phyloP scores from a whole-genome alignment of 2,329 filamentous ascomycete species.

The Pseudofabraea citricarpa region DNA sequence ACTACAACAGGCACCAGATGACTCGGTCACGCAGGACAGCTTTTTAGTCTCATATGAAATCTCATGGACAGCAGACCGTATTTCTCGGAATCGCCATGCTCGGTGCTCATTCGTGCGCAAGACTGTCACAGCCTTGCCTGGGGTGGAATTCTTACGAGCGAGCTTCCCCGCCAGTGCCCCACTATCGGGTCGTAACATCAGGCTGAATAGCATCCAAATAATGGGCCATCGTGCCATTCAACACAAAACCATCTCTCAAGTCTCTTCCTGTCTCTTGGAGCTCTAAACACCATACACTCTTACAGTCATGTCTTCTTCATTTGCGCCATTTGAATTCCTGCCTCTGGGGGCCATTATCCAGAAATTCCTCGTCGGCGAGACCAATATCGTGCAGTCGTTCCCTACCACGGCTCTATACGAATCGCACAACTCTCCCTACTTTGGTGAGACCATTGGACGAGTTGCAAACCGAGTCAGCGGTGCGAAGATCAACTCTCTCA shows the following conservation, averaged over 20 bases:
- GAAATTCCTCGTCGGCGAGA: conserved; percentile 68
- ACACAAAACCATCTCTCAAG: no score
- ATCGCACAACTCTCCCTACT: conserved; percentile 71
- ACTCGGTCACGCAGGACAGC: background rate
- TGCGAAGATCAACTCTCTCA: conserved; percentile 67
- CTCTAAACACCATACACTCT: background rate
- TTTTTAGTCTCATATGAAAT: no score
- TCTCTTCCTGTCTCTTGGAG: no score
- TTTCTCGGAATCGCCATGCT: no score
- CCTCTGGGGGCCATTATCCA: conserved; percentile 77
- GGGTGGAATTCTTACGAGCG: no score
- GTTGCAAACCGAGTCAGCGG: conserved; percentile 75
- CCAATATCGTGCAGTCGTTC: conserved; percentile 89
- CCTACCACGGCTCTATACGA: conserved; percentile 70
- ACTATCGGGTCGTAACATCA: background rate
- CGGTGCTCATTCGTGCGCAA: no score
- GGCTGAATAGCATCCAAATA: conserved; percentile 1
- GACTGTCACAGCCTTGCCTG: background rate
- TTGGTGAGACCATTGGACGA: conserved; percentile 89
- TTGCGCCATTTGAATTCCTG: conserved; percentile 56
- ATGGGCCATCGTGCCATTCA: no score
- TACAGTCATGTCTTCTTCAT: background rate
- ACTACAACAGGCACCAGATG: background rate
- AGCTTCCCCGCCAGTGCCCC: conserved; percentile 1
- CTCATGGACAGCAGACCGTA: no score